Conservation (phyloP, 164 flowering plant species). For the Berberis vulgaris region DNA sequence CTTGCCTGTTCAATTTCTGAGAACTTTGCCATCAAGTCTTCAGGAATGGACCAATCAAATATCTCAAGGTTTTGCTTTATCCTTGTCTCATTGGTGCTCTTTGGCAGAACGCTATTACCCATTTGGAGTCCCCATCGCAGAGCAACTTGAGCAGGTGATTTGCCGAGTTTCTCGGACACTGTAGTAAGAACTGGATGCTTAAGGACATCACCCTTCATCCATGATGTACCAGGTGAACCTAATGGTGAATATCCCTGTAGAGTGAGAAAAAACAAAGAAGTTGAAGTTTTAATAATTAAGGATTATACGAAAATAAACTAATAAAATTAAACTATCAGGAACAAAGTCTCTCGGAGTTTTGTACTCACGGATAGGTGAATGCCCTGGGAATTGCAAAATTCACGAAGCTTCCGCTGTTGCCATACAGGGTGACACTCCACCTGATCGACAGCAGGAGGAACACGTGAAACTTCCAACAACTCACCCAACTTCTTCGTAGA, state of each 20-base stretch:
- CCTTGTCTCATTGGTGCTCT: conserved; percentile 57
- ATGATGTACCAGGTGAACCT: conserved; percentile 60
- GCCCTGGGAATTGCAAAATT: conserved; percentile 56
- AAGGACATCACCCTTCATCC: conserved; percentile 41
- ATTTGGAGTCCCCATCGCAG: conserved; percentile 82
- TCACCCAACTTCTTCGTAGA: conserved; percentile 62
- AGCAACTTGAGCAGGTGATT: conserved; percentile 71
- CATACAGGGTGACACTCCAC: conserved; percentile 81
- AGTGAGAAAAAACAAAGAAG: not conserved
- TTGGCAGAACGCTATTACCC: conserved; percentile 85
- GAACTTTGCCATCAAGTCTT: conserved; percentile 50
- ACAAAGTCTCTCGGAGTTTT: not conserved
- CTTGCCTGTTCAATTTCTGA: conserved; percentile 72
- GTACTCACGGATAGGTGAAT: conserved; percentile 66
- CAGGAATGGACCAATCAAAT: conserved; percentile 75
- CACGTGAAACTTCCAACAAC: conserved; percentile 49
- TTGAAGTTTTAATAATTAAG: not conserved
- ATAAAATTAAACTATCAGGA: not conserved
- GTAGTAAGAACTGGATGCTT: conserved; percentile 40
- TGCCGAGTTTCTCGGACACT: conserved; percentile 59
- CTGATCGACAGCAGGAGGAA: conserved; percentile 81
- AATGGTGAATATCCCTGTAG: conserved; percentile 78
- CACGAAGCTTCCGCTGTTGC: conserved; percentile 53
- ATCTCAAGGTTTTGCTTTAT: conserved; percentile 64
- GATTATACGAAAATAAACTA: not conserved